Conservation (phyloP, 2,329 filamentous ascomycete species). For the Chaetomiaceae sp. region DNA sequence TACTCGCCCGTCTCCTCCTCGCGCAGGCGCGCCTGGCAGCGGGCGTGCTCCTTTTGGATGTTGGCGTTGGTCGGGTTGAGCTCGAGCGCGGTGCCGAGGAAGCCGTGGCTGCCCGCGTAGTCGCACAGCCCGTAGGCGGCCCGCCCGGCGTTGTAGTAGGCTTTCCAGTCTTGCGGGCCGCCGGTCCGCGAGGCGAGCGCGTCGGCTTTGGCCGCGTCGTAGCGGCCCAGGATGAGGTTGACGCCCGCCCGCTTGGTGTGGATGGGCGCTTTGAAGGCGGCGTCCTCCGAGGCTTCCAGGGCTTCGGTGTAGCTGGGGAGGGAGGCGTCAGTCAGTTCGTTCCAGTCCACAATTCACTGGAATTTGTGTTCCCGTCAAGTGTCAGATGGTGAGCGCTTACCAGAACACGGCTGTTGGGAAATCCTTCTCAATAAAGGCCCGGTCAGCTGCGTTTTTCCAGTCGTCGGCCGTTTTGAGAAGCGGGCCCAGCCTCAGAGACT, state of each 20-base stretch:
- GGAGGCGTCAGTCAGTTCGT: not conserved
- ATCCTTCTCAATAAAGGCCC: conserved; percentile 31
- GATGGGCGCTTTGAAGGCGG: conserved; percentile 23
- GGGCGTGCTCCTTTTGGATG: conserved; percentile 26
- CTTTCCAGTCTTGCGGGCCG: conserved; percentile 31
- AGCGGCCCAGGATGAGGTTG: conserved; percentile 33
- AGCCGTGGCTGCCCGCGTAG: conserved; percentile 25
- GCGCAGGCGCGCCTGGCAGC: conserved; percentile 25
- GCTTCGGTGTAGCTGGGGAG: conserved; percentile 34
- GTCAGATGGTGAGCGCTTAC: conserved; percentile 21
- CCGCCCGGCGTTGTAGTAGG: conserved; percentile 33
- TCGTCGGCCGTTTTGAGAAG: conserved; percentile 23
- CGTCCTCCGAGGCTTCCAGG: conserved; percentile 26
- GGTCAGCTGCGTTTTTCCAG: conserved; percentile 27
- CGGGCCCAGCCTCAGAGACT: conserved; percentile 24
- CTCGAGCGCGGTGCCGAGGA: conserved; percentile 28
- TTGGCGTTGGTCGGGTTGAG: conserved; percentile 21
- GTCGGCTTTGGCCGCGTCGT: conserved; percentile 33
- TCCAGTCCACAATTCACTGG: no score
- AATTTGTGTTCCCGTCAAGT: not conserved
- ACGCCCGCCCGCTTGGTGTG: conserved; percentile 32
- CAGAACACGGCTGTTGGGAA: conserved; percentile 33
- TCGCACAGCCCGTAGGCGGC: conserved; percentile 35
- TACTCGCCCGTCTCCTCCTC: conserved; percentile 31
- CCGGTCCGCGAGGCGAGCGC: conserved; percentile 29